Evolutionary conservation across 2,329 filamentous ascomycete species (phyloP).

Genomic region (Monilinia fructicola): DNA sequence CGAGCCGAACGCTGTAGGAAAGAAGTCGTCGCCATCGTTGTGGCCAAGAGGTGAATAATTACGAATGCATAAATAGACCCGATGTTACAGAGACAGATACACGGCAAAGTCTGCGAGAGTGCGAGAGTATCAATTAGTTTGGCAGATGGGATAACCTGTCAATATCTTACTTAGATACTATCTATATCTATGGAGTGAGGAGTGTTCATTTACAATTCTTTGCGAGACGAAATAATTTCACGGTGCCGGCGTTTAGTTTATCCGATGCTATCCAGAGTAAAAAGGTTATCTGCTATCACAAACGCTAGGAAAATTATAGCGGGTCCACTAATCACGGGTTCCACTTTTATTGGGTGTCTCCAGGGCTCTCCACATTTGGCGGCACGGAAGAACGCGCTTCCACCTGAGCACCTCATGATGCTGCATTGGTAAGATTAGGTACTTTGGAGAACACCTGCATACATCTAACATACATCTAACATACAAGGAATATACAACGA

Average conservation of each 20-base stretch:
- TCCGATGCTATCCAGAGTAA: neutral
- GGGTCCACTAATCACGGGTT: too few relatives aligned
- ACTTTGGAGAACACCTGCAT: too few relatives aligned
- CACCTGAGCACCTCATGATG: slow-evolving; percentile 14
- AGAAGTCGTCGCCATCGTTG: slow-evolving; percentile 37
- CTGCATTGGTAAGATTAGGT: neutral
- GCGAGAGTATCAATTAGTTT: neutral
- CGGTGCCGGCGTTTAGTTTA: neutral
- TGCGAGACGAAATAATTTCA: slow-evolving; percentile 18
- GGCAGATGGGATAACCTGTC: neutral
- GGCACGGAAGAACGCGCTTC: slow-evolving; percentile 14
- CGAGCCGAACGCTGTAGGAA: slow-evolving; percentile 34
- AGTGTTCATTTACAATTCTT: neutral
- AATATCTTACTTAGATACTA: neutral
- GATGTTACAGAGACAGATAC: neutral
- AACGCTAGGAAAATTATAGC: neutral
- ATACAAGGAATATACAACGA: too few relatives aligned
- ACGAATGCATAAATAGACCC: neutral
- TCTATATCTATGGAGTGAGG: too few relatives aligned
- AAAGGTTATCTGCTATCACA: neutral
- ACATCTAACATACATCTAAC: too few relatives aligned
- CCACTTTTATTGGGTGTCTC: neutral
- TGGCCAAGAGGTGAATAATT: neutral
- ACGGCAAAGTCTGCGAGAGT: neutral
- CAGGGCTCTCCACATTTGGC: slow-evolving; percentile 13